Conservation (phyloP, 768 basidiomycete species). For the Phanerodontia chrysosporium region DNA sequence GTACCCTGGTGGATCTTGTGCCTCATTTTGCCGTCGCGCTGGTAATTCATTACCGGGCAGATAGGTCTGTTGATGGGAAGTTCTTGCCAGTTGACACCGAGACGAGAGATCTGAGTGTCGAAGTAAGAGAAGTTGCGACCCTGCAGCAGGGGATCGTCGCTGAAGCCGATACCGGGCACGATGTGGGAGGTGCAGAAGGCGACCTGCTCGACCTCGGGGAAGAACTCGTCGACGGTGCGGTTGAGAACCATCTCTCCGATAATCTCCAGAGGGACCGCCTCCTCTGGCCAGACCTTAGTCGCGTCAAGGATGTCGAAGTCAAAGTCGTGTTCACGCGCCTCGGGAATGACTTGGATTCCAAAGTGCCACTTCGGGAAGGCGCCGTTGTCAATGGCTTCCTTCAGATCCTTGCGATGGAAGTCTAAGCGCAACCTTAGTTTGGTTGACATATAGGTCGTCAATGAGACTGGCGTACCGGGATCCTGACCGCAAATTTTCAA, state of each 20-base stretch:
- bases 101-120: conserved; percentile 77
- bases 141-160: conserved; percentile 77
- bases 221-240: conserved; percentile 67
- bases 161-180: conserved; percentile 67
- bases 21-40: conserved; percentile 59
- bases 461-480: conserved; percentile 43
- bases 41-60: conserved; percentile 69
- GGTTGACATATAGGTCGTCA: not conserved
- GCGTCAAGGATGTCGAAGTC: conserved; percentile 87
- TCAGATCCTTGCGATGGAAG: conserved; percentile 83
- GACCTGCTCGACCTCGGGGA: conserved; percentile 84
- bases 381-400: conserved; percentile 75
- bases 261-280: conserved; percentile 68
- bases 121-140: conserved; percentile 85
- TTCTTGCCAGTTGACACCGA: conserved; percentile 79
- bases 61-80: conserved; percentile 81
- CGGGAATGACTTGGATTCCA: conserved; percentile 67
- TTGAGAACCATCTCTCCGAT: conserved; percentile 75
- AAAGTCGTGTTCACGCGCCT: conserved; percentile 73
- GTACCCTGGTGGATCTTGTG: conserved; percentile 52
- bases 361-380: conserved; percentile 76
- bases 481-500: conserved; percentile 81
- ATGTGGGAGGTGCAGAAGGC: conserved; percentile 74
- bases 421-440: conserved; percentile 33
- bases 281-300: conserved; percentile 84